Evolutionary conservation across 2,329 filamentous ascomycete species (phyloP).

Genomic region (Cyphellophora attinorum): DNA sequence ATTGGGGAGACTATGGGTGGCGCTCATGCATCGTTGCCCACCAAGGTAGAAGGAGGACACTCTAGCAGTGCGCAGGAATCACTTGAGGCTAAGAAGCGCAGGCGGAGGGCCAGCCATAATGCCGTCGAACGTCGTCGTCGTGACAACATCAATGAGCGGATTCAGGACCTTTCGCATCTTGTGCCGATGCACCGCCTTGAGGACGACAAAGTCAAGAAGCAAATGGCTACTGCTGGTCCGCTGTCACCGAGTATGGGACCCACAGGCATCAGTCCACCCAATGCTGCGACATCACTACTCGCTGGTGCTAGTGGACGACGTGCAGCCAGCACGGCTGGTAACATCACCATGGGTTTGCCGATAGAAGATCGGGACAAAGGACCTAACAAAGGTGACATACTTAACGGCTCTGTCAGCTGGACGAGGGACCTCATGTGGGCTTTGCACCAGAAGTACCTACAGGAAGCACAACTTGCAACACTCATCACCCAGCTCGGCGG

Average conservation of each 20-base stretch:
- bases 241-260: constrained; percentile 73
- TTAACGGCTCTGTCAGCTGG: constrained; percentile 96
- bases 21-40: constrained; percentile 78
- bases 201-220: constrained; percentile 93
- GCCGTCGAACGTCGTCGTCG: constrained; percentile 86
- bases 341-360: constrained; percentile 85
- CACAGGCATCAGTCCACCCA: constrained; percentile 56
- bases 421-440: constrained; percentile 97
- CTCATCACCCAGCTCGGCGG: constrained; percentile 63
- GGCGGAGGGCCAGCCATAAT: constrained; percentile 90
- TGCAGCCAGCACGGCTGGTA: constrained; percentile 64
- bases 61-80: constrained; percentile 53
- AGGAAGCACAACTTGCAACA: constrained; percentile 78
- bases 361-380: constrained; percentile 98
- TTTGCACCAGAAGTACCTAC: constrained; percentile 76
- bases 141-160: constrained; percentile 98
- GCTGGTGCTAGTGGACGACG: constrained; percentile 76
- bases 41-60: constrained; percentile 60
- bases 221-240: constrained; percentile 84
- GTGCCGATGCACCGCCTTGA: constrained; percentile 88
- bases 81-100: constrained; percentile 86
- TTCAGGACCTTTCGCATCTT: constrained; percentile 88
- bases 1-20: constrained; percentile 86
- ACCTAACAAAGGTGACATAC: constrained; percentile 96
- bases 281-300: constrained; percentile 68